Base-by-base conservation (phyloP, 805 yeast genomes). In the Saccharomycopsis sp. region DNA sequence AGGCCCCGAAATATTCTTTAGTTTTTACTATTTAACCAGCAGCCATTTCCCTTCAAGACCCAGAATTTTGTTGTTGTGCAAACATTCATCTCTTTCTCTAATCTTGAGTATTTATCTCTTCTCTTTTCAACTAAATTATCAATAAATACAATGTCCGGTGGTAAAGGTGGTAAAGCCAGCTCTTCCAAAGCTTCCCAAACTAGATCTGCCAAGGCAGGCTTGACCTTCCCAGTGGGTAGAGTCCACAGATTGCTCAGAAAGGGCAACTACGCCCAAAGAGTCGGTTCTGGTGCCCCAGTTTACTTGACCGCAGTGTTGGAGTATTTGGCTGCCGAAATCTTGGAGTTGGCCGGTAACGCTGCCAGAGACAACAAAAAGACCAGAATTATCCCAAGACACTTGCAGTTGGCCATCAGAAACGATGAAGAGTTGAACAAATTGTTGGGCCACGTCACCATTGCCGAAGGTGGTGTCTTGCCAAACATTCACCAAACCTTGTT, bases 161-260 rank as follows among this genome's bases (percentile, higher is more conserved):
- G 73, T 60, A 68, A 68, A 67, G 73, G 80, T 75, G 92, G 92
- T 63, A 88, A 88, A 73, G 95, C 96, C 63, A 94, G 95, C 62
- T 73, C 94, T 55, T 68, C 94, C 58, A 89, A 89, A 72, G 87
- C 94, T 60, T 81, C 96, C 62, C 92, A 89, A 73, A 83, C 96
- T 43, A 86, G 97, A 80, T 89, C 97, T 56, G 80, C 96, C 52
- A 89, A 87, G 76, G 96, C 97, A 63, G 97, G 96, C 68, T 78
- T 89, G 63, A 85, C 94, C 59, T 89, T 89, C 94, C 97, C 97
- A 73, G 97, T 89, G 55, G 97, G 97, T 68, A 88, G 97, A 80
- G 92, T 89, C 56, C 96, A 89, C 76, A 80, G 96, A 73, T 76
- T 88, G 57, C 71, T 89, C 62, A 85, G 94, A 79, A 86, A 82